Evolutionary conservation across 2,329 filamentous ascomycete species (phyloP).

Genomic region (Huntiella omanensis): DNA sequence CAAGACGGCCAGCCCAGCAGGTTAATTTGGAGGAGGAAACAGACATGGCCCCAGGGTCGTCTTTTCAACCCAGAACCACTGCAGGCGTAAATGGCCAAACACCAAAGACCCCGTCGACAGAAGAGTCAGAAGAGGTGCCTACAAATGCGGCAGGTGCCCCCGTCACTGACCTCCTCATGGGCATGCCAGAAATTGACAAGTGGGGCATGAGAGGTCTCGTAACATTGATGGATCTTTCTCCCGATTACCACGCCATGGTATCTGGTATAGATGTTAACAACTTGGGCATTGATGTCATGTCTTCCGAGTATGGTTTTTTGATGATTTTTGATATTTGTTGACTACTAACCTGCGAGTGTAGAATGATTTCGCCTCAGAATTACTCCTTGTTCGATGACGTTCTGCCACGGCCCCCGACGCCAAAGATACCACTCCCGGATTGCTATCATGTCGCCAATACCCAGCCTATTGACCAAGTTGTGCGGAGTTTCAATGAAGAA

Average conservation of each 20-base stretch:
- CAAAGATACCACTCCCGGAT: constrained; percentile 40
- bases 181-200: constrained; percentile 43
- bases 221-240: constrained; percentile 44
- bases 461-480: constrained; percentile 45
- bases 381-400: constrained; percentile 42
- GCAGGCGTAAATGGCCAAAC: constrained; percentile 24
- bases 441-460: constrained; percentile 51
- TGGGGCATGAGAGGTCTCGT: constrained; percentile 46
- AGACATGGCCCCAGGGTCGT: constrained; percentile 18
- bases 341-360: constrained; percentile 15
- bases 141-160: constrained; percentile 17
- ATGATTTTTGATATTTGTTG: constrained; percentile 12
- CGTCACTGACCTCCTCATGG: constrained; percentile 37
- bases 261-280: constrained; percentile 38
- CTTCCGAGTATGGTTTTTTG: constrained; percentile 33
- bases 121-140: not conserved
- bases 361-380: constrained; percentile 37
- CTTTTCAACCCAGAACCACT: constrained; percentile 11
- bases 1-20: constrained; percentile 9
- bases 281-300: constrained; percentile 38
- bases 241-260: constrained; percentile 42
- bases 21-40: constrained; percentile 23
- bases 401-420: constrained; percentile 37
- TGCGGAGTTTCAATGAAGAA: constrained; percentile 48
- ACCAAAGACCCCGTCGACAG: constrained; percentile 17